A percentile compares a stretch with the other conserved stretches of the same genome.
These are phyloP conservation scores for Thelonectria rubi DNA, from an alignment of 2,329 filamentous ascomycete species.

Conservation along the genomic window DNA sequence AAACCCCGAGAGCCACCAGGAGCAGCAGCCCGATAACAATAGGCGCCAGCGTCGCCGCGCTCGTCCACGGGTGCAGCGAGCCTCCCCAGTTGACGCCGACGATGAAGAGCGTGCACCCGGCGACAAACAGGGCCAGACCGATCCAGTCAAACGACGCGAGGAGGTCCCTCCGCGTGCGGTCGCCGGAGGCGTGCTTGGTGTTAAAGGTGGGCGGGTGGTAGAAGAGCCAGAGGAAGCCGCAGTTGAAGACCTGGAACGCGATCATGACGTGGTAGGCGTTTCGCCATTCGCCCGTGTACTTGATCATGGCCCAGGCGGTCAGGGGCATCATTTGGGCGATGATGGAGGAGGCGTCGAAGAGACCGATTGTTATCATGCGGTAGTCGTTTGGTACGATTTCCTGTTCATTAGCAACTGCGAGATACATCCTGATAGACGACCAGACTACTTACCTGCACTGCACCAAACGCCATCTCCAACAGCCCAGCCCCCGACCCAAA, in stretches of 20 bases:
- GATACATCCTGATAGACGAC: not conserved
- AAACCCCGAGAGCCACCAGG: conserved; percentile 8
- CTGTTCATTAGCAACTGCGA: conserved; percentile 20
- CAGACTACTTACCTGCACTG: conserved; percentile 27
- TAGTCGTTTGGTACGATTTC: conserved; percentile 51
- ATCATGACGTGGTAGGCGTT: conserved; percentile 26
- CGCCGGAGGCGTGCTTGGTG: conserved; percentile 8
- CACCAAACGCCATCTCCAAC: conserved; percentile 51
- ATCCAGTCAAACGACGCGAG: conserved; percentile 21
- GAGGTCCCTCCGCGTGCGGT: conserved; percentile 8
- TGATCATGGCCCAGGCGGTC: conserved; percentile 21
- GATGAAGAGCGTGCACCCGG: conserved; percentile 20
- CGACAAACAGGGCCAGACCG: conserved; percentile 14
- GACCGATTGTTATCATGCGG: conserved; percentile 49
- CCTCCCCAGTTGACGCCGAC: conserved; percentile 23
- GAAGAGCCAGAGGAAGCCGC: conserved; percentile 12
- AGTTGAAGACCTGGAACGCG: conserved; percentile 16
- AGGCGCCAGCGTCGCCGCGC: conserved; percentile 5
- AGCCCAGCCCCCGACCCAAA: conserved; percentile 53
- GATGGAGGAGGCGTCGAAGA: conserved; percentile 24
- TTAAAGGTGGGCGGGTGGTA: conserved; percentile 15
- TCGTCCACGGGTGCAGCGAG: conserved; percentile 15
- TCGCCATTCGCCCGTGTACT: conserved; percentile 23
- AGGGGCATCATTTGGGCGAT: conserved; percentile 25
- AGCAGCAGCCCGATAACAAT: conserved; percentile 13